phyloP scores from a whole-genome alignment of 805 yeast species.

The Zygosaccharomyces bailii region DNA sequence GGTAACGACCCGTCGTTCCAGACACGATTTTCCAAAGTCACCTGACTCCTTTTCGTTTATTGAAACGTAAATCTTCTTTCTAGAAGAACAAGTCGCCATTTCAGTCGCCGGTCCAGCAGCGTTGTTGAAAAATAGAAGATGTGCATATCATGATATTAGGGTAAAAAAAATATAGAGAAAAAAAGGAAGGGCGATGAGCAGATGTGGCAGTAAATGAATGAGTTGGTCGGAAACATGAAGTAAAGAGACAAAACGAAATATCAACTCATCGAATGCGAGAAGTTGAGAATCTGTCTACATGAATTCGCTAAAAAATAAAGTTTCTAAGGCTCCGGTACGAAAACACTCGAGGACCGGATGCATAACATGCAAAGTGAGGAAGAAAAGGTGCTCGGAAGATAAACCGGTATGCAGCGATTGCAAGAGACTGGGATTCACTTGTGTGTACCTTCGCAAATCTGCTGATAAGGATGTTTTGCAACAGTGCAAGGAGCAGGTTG shows the following conservation, averaged over 20 bases:
- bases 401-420: slow-evolving; percentile 71
- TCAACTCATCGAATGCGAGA: background rate
- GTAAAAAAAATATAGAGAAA: background rate
- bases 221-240: no score
- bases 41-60: background rate
- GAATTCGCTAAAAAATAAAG: background rate
- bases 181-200: background rate
- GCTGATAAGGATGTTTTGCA: slow-evolving; percentile 30
- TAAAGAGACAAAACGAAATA: background rate
- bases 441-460: slow-evolving; percentile 63
- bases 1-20: no score
- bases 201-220: background rate
- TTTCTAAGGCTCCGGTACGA: slow-evolving; percentile 10
- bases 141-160: background rate
- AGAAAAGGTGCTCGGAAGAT: slow-evolving; percentile 72
- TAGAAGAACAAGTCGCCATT: no score
- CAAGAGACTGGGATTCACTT: slow-evolving; percentile 54
- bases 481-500: slow-evolving; percentile 21
- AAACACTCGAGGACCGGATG: slow-evolving; percentile 55
- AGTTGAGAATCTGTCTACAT: background rate
- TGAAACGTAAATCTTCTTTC: no score
- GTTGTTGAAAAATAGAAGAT: no score
- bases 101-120: no score
- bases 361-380: slow-evolving; percentile 62
- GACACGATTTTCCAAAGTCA: background rate